These are phyloP conservation scores for Lasiodiplodia citricola DNA, from an alignment of 2,329 filamentous ascomycete species.

Conservation along the genomic window DNA sequence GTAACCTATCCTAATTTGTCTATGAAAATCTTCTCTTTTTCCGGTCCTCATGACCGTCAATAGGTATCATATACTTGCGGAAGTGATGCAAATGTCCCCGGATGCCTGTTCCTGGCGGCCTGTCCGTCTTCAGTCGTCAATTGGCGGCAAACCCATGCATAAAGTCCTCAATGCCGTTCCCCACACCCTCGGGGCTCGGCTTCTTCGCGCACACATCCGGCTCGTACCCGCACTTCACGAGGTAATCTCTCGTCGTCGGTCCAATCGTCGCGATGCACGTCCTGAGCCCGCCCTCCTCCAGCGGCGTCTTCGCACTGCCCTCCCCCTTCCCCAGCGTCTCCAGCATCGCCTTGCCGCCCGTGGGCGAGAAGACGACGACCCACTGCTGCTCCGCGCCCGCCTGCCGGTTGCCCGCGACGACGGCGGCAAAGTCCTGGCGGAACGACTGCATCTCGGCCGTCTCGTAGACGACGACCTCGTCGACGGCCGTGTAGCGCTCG, in stretches of 20 bases:
- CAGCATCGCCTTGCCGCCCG: slow-evolving; percentile 66
- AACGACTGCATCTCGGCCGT: slow-evolving; percentile 85
- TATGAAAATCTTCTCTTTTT: background rate
- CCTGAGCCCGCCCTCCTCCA: slow-evolving; percentile 41
- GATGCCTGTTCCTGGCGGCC: too few relatives aligned
- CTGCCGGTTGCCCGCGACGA: slow-evolving; percentile 54
- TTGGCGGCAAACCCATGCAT: slow-evolving; percentile 16
- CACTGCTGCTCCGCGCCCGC: slow-evolving; percentile 58
- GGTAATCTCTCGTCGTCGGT: slow-evolving; percentile 82
- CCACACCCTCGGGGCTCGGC: slow-evolving; percentile 82
- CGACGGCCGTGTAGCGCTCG: slow-evolving; percentile 65
- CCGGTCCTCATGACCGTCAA: background rate
- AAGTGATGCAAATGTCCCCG: background rate
- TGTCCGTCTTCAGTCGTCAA: background rate
- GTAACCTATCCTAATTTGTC: background rate
- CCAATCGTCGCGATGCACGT: slow-evolving; percentile 86
- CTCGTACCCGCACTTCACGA: slow-evolving; percentile 69
- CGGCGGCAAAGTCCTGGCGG: slow-evolving; percentile 64
- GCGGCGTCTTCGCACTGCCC: slow-evolving; percentile 18
- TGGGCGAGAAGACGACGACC: slow-evolving; percentile 75
- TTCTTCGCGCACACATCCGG: slow-evolving; percentile 81
- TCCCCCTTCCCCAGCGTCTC: slow-evolving; percentile 56
- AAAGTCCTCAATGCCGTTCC: slow-evolving; percentile 64
- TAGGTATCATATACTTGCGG: background rate
- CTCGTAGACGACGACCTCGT: slow-evolving; percentile 84